Percentiles rank a stretch among this genome's conserved stretches.
These are phyloP conservation scores for Meira nashicola DNA, from an alignment of 1,284 basidiomycete species.

Conservation along the genomic window DNA sequence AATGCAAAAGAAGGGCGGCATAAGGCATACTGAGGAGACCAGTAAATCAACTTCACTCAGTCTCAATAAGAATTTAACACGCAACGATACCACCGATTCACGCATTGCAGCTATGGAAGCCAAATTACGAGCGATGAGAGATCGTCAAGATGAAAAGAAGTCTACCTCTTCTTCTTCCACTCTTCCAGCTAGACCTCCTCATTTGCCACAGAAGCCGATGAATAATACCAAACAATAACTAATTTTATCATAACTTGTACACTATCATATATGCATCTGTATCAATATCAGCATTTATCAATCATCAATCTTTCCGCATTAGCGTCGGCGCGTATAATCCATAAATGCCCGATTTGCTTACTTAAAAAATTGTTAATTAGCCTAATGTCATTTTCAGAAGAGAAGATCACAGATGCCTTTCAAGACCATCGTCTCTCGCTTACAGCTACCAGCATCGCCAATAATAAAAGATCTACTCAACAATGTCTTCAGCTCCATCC, in stretches of 20 bases:
- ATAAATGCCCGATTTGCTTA: background rate
- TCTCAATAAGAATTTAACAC: conserved; percentile 64
- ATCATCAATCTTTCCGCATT: too few species aligned
- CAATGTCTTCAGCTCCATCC: background rate
- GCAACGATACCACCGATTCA: conserved; percentile 60
- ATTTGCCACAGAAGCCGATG: background rate
- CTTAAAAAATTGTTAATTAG: background rate
- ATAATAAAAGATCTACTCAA: background rate
- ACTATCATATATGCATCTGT: too few species aligned
- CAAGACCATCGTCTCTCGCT: too few species aligned
- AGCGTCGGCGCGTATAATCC: too few species aligned
- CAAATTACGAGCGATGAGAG: conserved; percentile 71
- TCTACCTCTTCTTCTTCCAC: background rate
- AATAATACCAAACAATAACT: background rate
- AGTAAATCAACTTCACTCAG: conserved; percentile 79
- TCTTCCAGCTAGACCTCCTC: background rate
- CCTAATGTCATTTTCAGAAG: too few species aligned
- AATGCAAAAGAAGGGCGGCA: conserved; percentile 1
- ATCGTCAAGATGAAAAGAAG: background rate
- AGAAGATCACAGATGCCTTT: too few species aligned
- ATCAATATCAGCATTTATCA: too few species aligned
- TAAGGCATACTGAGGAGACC: conserved; percentile 55
- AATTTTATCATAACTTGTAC: too few species aligned
- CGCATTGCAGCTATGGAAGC: conserved; percentile 95
- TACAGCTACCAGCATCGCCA: background rate